A percentile compares a stretch with the other conserved stretches of the same genome.
phyloP scores from a whole-genome alignment of 352 stramenopile species.

The Phytophthora syringae region DNA sequence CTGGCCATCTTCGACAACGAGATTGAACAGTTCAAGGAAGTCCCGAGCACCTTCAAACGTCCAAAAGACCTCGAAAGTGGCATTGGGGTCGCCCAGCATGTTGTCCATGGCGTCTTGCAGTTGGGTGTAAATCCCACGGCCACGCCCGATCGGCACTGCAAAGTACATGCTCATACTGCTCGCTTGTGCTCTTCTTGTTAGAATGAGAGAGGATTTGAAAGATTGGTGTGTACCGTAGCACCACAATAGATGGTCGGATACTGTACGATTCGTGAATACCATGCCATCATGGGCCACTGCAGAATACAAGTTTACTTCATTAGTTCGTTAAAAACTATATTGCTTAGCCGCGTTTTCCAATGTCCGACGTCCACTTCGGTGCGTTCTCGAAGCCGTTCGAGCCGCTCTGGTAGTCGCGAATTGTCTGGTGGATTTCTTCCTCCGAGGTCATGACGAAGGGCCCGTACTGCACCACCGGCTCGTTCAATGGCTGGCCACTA shows the following conservation, averaged over 20 bases:
- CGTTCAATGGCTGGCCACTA: constrained; percentile 61
- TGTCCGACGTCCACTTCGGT: constrained; percentile 58
- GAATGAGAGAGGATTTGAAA: neutral
- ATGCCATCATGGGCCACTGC: neutral
- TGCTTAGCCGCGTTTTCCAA: constrained; percentile 34
- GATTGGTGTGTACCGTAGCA: neutral
- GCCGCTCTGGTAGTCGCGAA: constrained; percentile 59
- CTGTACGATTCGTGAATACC: neutral
- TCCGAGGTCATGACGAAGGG: constrained; percentile 78
- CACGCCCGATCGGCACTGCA: neutral
- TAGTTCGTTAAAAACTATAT: neutral
- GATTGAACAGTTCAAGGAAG: neutral
- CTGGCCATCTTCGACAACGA: neutral
- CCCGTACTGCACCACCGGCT: constrained; percentile 71
- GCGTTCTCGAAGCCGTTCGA: constrained; percentile 77
- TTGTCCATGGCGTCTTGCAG: neutral
- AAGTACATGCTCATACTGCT: neutral
- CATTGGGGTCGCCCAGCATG: neutral
- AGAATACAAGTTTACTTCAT: neutral
- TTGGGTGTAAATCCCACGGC: neutral
- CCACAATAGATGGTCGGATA: neutral
- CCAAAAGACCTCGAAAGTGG: neutral
- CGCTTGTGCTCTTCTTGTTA: neutral
- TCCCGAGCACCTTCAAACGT: neutral
- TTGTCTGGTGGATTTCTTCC: constrained; percentile 59